These are phyloP conservation scores for Thermochaetoides dissita DNA, from an alignment of 2,329 filamentous ascomycete genomes.

Conservation along the genomic window DNA sequence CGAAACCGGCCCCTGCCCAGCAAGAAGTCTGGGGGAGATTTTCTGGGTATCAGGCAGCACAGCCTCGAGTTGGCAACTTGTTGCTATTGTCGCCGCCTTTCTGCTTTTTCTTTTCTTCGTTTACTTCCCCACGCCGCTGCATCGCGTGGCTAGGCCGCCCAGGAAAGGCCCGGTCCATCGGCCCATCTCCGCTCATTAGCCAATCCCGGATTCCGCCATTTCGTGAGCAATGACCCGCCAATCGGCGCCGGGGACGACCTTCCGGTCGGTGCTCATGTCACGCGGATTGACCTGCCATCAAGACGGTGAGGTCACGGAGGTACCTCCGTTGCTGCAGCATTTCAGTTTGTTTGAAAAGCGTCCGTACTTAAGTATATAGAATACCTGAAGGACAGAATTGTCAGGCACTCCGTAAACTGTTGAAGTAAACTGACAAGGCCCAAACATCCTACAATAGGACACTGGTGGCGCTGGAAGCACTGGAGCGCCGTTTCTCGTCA, in stretches of 20 bases:
- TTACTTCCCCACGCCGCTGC: background rate
- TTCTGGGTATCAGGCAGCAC: background rate
- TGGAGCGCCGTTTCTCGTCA: too few relatives aligned
- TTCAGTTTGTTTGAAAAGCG: too few relatives aligned
- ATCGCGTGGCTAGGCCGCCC: background rate
- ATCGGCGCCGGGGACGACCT: constrained; percentile 1
- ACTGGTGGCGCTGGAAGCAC: too few relatives aligned
- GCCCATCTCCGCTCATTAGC: constrained; percentile 1
- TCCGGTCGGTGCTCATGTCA: constrained; percentile 2
- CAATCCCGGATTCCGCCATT: constrained; percentile 3
- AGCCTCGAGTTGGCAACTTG: constrained; percentile 1
- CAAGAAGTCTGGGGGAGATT: background rate
- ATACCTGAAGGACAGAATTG: too few relatives aligned
- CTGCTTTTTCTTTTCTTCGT: background rate
- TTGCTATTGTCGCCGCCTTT: background rate
- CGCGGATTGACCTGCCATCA: constrained; percentile 1
- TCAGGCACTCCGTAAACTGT: too few relatives aligned
- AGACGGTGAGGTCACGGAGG: too few relatives aligned
- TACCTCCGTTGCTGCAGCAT: too few relatives aligned
- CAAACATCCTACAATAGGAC: too few relatives aligned
- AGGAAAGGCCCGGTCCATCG: background rate
- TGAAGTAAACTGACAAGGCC: too few relatives aligned
- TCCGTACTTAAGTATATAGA: too few relatives aligned
- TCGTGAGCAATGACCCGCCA: background rate
- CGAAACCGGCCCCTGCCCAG: background rate